Base-by-base conservation (phyloP, 495 filamentous ascomycete genomes). In the Penicillium subrubescens region DNA sequence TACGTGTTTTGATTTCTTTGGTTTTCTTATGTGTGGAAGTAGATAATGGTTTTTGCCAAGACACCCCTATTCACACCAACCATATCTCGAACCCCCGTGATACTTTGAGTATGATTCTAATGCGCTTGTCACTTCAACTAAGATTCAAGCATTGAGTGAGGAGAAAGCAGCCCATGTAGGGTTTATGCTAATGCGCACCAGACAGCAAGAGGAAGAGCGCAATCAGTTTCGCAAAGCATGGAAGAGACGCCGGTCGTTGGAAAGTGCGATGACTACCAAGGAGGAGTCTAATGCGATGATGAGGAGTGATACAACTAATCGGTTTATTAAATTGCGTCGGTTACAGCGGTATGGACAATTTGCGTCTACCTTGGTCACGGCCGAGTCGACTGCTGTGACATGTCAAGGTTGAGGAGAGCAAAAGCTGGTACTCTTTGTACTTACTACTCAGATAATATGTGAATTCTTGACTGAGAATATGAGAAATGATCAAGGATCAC, bases 201-300 rank as follows among this genome's bases (percentile, higher is more conserved):
- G 71, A 57, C 78, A 81, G 61, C 75, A 75, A 33, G 69, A 73
- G 11, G 77, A 81, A 8, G 78, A 81, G 58, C 75, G 73, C 27
- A 57, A 64, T n/a, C 74, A 76, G 60, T 81, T 81, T 56, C 77
- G 78, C 50, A 79, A 77, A 60, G 71, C 72, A 15, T 81, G 74
- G 72, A 77, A 67, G 57, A 65, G 72, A 15, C 74, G 75, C 5
- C 59, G 67, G 58, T 68, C 69, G 14, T 27, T 66, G 19, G 66
- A 68, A 29, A 59, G 31, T 2, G 34, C 51, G 10, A 14, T 53
- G 27, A 34, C 10, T 34, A 34, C 27, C 21, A 59, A 59, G 25
- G 61, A 44, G 50, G 43, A 19, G 43, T 15, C 5, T 8, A 33
- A 33, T 27, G 23, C 19, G 19, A 51, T 52, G 21, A 66, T 8